These are phyloP conservation scores for Paramecium sonneborni DNA, from an alignment of 73 alveolate genomes.

Conservation along the genomic window DNA sequence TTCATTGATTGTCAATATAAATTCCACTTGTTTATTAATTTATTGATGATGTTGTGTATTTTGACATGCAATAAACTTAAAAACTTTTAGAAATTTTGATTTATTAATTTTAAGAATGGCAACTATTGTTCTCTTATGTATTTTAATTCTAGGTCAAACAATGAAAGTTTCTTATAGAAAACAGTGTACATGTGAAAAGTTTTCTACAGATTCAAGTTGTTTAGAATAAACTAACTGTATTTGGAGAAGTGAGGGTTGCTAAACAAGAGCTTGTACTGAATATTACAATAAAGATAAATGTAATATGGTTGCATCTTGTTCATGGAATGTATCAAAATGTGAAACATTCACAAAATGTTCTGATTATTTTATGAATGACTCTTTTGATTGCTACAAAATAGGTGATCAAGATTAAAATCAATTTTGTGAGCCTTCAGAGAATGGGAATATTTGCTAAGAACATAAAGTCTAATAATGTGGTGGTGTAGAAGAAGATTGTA, in stretches of 20 bases:
- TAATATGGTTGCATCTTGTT: not conserved
- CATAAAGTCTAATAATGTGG: not conserved
- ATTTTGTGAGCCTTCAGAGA: not conserved
- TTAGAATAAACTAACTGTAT: not conserved
- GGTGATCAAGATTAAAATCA: not conserved
- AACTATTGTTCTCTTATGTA: not conserved
- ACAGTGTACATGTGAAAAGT: not conserved
- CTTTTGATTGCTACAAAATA: slow-evolving; percentile 21
- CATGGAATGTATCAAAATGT: not conserved
- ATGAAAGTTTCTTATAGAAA: not conserved
- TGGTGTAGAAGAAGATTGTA: not conserved
- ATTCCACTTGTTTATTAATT: not conserved
- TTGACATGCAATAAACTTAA: not conserved
- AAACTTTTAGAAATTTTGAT: not conserved
- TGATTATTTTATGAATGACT: not conserved
- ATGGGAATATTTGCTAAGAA: not conserved
- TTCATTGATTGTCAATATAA: not conserved
- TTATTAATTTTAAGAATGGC: not conserved
- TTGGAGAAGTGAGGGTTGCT: not conserved
- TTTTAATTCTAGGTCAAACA: not conserved
- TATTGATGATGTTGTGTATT: not conserved
- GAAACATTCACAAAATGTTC: slow-evolving; percentile 6
- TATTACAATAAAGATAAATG: not conserved
- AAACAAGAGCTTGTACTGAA: not conserved
- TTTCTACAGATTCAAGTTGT: not conserved